These are phyloP conservation scores for Aciculosporium take DNA, from an alignment of 2,329 filamentous ascomycete genomes.

Conservation along the genomic window DNA sequence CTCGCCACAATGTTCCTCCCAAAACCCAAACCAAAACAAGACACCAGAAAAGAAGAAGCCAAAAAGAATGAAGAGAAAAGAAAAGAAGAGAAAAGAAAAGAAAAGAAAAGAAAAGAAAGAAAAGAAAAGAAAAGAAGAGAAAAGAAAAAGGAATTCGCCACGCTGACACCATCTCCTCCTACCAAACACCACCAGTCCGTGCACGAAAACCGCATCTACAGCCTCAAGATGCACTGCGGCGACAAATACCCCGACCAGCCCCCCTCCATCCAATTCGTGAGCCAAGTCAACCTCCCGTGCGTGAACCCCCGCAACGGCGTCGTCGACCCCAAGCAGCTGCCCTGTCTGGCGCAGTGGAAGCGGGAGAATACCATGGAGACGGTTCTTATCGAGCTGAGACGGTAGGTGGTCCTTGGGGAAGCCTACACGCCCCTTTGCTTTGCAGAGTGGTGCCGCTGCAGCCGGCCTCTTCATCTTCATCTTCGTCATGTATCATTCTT, in stretches of 20 bases:
- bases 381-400: slow-evolving; percentile 71
- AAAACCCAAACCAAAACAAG: no score
- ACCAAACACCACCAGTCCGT: slow-evolving; percentile 47
- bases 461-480: no score
- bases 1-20: no score
- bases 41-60: no score
- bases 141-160: neutral
- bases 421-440: neutral
- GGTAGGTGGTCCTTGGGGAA: slow-evolving; percentile 40
- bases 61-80: no score
- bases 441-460: no score
- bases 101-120: neutral
- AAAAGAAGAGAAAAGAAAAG: no score
- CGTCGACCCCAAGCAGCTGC: slow-evolving; percentile 73
- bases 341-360: slow-evolving; percentile 81
- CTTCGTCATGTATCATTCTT: neutral
- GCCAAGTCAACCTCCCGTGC: slow-evolving; percentile 90
- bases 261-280: slow-evolving; percentile 82
- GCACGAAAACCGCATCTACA: slow-evolving; percentile 98
- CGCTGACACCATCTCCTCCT: slow-evolving; percentile 5
- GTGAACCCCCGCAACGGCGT: slow-evolving; percentile 68
- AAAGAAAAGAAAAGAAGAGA: neutral
- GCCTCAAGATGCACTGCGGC: slow-evolving; percentile 91
- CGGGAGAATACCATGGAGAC: slow-evolving; percentile 92
- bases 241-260: slow-evolving; percentile 77